Evolutionary conservation across 495 filamentous ascomycete species (phyloP).

Genomic region (Xylaria flabelliformis): DNA sequence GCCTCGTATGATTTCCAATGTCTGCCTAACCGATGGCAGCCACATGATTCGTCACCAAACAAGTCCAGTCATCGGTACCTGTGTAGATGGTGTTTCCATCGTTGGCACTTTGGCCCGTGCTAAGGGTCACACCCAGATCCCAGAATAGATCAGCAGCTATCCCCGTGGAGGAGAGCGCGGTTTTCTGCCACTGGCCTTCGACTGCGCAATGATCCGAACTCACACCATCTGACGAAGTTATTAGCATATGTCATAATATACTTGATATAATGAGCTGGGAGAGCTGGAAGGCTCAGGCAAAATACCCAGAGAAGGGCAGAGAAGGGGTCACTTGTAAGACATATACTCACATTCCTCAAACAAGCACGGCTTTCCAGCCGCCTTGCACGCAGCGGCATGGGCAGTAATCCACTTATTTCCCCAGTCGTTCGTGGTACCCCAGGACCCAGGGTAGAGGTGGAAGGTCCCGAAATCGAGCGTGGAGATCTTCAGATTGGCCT

Average conservation of each 20-base stretch:
- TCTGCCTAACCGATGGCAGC: constrained; percentile 16
- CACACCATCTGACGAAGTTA: constrained; percentile 30
- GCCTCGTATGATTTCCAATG: not conserved
- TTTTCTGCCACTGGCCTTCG: constrained; percentile 64
- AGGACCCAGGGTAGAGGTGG: constrained; percentile 67
- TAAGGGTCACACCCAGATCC: constrained; percentile 67
- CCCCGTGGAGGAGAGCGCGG: constrained; percentile 52
- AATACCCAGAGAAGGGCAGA: too few relatives aligned
- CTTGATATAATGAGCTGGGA: not conserved
- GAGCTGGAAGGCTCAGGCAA: not conserved
- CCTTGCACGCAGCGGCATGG: constrained; percentile 62
- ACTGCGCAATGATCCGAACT: constrained; percentile 49
- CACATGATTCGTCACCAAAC: constrained; percentile 61
- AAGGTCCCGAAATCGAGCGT: constrained; percentile 72
- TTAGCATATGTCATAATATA: constrained; percentile 42
- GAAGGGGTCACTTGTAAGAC: too few relatives aligned
- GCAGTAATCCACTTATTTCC: constrained; percentile 64
- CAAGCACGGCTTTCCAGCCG: constrained; percentile 68
- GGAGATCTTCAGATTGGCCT: constrained; percentile 60
- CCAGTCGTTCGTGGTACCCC: constrained; percentile 49
- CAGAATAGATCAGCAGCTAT: constrained; percentile 69
- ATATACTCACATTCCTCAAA: constrained; percentile 69
- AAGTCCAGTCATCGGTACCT: constrained; percentile 48
- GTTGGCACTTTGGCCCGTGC: constrained; percentile 61
- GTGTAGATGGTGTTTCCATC: constrained; percentile 63